Percentiles rank a stretch among this genome's conserved stretches.
Evolutionary conservation across 805 yeast species (phyloP).

Genomic region (Wickerhamomyces bisporus): DNA sequence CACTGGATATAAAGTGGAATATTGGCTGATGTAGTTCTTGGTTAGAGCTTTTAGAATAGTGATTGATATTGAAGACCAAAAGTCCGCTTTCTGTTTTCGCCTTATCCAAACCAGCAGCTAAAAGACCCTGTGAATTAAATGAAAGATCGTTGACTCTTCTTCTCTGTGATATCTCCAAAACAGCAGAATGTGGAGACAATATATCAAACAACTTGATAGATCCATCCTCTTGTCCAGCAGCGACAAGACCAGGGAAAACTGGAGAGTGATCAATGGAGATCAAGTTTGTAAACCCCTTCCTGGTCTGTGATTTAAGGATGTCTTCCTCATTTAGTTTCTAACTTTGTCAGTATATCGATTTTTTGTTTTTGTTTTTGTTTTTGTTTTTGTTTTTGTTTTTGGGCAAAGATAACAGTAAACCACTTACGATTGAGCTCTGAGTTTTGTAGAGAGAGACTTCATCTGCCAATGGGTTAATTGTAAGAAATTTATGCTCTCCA

Average conservation of each 20-base stretch:
- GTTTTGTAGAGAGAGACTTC: conserved; percentile 66
- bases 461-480: conserved; percentile 67
- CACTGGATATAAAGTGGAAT: conserved; percentile 61
- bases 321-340: conserved; percentile 33
- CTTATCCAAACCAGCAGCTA: conserved; percentile 78
- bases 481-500: conserved; percentile 19
- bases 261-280: conserved; percentile 64
- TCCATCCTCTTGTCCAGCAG: conserved; percentile 75
- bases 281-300: conserved; percentile 62
- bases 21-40: conserved; percentile 51
- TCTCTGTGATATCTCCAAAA: conserved; percentile 39
- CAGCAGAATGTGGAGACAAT: conserved; percentile 24
- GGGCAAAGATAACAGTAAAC: background rate
- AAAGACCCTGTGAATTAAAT: conserved; percentile 56
- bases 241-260: conserved; percentile 50
- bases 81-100: conserved; percentile 56
- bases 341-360: too few relatives aligned
- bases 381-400: background rate
- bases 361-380: background rate
- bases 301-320: conserved; percentile 46
- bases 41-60: conserved; percentile 43
- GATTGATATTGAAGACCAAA: conserved; percentile 74
- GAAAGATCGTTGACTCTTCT: conserved; percentile 74
- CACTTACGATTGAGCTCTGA: conserved; percentile 28
- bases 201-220: conserved; percentile 59